Base-by-base conservation (phyloP, 371 early-diverging fungal species). In the Gilbertella persicaria region DNA sequence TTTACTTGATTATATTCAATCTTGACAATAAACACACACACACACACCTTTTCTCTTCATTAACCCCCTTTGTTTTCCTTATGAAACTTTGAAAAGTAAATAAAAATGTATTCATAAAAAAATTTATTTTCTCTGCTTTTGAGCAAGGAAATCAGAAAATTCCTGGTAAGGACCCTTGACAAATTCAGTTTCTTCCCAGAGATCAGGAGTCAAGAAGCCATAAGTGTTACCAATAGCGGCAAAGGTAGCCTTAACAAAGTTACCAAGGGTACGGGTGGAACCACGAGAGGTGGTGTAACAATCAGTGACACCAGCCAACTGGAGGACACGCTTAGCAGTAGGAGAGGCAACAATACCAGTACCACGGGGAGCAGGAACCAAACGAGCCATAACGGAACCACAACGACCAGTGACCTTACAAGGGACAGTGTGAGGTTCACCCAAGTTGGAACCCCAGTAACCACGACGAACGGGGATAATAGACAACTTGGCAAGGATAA, bases 231-330 rank as follows among this genome's bases (percentile, higher is more conserved):
- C 88, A 75, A 99, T 95, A 66, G 99, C 99, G 69, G 89, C 86
- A 80, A 99, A 93, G 64, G 96, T 93, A 53, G 99, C 99, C 90
- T 97, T 97, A 77, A 98, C 96, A 73, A 98, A 97, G 94, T 99
- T 99, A 75, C 99, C 89, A 42, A 90, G 79, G 51, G 91, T 89
- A 66, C 86, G 86, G 75, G 91, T 90, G 50, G 90, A 86, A 64
- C 99, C 99, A 60, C 89, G 82, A 67, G 97, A 83, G 58, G 90
- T 83, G 68, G 98, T 96, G 88, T 95, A 99, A 82, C 94, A 91
- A 82, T 99, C 99, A 66, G 89, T 84, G 75, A 99, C 90, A 87
- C 99, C 99, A 67, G 99, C 99, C 54, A 98, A 85, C 80, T 94
- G 85, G 67, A 98, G 87, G 55, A 99, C 90, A 85, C 92, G 96